Evolutionary conservation across 2,329 filamentous ascomycete species (phyloP).

Genomic region (Aspergillus clavatus): DNA sequence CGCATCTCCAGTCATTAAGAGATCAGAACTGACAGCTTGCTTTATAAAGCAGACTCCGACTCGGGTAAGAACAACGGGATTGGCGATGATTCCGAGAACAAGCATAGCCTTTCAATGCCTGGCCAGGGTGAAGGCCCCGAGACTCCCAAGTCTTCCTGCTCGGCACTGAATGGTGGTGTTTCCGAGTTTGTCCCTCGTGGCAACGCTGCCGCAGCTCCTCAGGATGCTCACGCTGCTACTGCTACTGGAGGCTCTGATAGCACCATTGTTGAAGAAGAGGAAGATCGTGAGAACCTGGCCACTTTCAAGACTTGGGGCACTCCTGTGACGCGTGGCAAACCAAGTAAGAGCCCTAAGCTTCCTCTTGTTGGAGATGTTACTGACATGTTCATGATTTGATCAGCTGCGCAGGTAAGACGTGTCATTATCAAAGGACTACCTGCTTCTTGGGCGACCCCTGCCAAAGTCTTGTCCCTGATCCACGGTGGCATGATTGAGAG

Average conservation of each 20-base stretch:
- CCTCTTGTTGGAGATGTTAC: not conserved
- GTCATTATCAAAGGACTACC: slow-evolving; percentile 38
- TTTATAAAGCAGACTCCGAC: not conserved
- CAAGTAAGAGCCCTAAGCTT: slow-evolving; percentile 16
- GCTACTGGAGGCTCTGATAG: not conserved
- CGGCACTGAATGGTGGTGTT: not conserved
- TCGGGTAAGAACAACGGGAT: not conserved
- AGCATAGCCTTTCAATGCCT: not conserved
- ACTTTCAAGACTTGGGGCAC: slow-evolving; percentile 32
- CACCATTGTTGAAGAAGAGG: slow-evolving; percentile 10
- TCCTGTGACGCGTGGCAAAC: slow-evolving; percentile 21
- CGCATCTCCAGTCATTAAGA: not conserved
- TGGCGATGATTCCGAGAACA: not conserved
- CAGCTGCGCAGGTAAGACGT: slow-evolving; percentile 26
- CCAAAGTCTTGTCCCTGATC: slow-evolving; percentile 34
- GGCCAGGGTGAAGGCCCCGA: not conserved
- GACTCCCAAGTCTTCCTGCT: not conserved
- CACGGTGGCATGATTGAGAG: slow-evolving; percentile 37
- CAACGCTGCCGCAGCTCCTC: not conserved
- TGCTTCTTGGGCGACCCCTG: slow-evolving; percentile 21
- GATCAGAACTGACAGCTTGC: not conserved
- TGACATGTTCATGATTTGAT: slow-evolving; percentile 1
- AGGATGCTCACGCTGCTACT: not conserved
- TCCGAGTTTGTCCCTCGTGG: not conserved
- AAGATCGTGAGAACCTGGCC: slow-evolving; percentile 27